Evolutionary conservation across 2,329 filamentous ascomycete genomes (phyloP), one percentile per base, ranked within the genome.

Genomic region (Ophiocordyceps unilateralis): DNA sequence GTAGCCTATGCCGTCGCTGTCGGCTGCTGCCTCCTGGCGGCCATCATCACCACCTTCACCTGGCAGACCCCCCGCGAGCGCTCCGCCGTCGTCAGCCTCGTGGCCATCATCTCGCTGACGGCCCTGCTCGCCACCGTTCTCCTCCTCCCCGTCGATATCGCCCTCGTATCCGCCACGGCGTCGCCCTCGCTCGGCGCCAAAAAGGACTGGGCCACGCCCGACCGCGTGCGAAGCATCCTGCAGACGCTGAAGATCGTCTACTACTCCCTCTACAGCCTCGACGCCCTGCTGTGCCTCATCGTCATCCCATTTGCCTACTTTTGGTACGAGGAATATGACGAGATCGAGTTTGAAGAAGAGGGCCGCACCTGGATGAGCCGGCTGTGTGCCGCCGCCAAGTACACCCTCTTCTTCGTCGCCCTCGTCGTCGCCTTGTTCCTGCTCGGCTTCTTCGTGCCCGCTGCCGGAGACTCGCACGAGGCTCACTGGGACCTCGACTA

Each of bases 271-370:
- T 98, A 96, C 66, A 91, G 84, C 52, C 67, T 95, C 50, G 91
- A 98, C 60, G 84, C 87, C 1, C 59, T 95, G 6, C 74, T 98
- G 11, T 98, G 91, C 56, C 69, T 98, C 39, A 60, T 96, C 17
- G 74, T 94, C 39, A 82, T 96, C 19, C 91, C 91, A 0, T 98
- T 98, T 57, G 82, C 88, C 40, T 98, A 98, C 66, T 98, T 98
- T 60, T 95, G 83, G 78, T 91, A 93, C 55, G 91, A 98, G 60
- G 91, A 96, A 61, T 93, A 93, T 50, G 89, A 95, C 54, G 87
- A 95, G 63, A 80, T 89, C 19, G 87, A 87, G 47, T 73, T 81
- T 28, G 84, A 93, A 53, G 84, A 93, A 53, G 83, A 85, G 26
- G 77, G 75, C 24, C 80, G 88, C 57, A 81, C 82, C 2, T 61